Evolutionary conservation across 352 stramenopile genomes (phyloP).

Genomic region (Globisporangium splendens): DNA sequence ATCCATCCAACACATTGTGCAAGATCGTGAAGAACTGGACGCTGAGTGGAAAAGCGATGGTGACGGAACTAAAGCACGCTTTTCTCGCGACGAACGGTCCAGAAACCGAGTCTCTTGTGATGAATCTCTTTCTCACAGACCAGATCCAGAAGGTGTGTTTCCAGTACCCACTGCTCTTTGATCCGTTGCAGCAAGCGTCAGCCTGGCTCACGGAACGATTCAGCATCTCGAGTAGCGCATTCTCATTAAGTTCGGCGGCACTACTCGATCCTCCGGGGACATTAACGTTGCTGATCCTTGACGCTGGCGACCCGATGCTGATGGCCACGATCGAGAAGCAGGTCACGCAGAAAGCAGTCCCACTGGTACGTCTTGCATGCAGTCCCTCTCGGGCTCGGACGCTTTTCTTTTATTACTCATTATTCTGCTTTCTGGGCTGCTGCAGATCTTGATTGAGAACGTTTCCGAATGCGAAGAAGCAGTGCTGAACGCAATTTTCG

Average conservation of each 20-base stretch:
- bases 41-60: slow-evolving; percentile 21
- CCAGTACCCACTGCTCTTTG: slow-evolving; percentile 45
- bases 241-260: slow-evolving; percentile 1
- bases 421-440: neutral
- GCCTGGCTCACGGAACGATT: slow-evolving; percentile 39
- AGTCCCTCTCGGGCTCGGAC: no score
- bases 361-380: slow-evolving; percentile 15
- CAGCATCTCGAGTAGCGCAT: neutral
- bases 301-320: slow-evolving; percentile 40
- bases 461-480: slow-evolving; percentile 38
- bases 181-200: slow-evolving; percentile 34
- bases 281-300: slow-evolving; percentile 24
- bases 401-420: neutral
- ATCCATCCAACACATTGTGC: slow-evolving; percentile 13
- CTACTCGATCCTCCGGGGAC: neutral
- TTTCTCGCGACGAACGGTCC: slow-evolving; percentile 24
- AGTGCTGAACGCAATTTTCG: slow-evolving; percentile 29
- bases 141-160: slow-evolving; percentile 40
- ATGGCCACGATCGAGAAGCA: slow-evolving; percentile 39
- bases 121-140: slow-evolving; percentile 50
- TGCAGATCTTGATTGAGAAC: slow-evolving; percentile 50
- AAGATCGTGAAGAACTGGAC: slow-evolving; percentile 22
- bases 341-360: slow-evolving; percentile 25
- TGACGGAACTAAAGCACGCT: slow-evolving; percentile 24
- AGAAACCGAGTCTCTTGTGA: slow-evolving; percentile 21